Conservation (phyloP, 306 rosid species). For the Glycine tomentella region DNA sequence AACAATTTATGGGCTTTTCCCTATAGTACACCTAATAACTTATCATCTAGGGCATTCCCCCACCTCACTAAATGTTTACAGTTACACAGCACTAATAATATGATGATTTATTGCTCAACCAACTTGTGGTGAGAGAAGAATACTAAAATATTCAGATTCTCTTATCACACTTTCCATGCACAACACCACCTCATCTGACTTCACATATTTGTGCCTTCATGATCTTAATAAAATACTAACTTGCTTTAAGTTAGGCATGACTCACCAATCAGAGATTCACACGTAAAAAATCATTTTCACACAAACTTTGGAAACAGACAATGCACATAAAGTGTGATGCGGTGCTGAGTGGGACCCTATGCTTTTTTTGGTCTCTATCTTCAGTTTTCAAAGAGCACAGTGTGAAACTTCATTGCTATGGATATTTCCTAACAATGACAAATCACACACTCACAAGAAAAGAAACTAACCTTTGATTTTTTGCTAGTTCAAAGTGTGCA, state of each 20-base stretch:
- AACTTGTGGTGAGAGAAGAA: neutral
- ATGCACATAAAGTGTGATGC: neutral
- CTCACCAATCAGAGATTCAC: neutral
- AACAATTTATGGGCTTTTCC: neutral
- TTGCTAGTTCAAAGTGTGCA: conserved; percentile 22
- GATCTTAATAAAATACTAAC: neutral
- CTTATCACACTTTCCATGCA: neutral
- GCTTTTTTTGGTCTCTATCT: conserved; percentile 12
- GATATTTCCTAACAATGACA: conserved; percentile 22
- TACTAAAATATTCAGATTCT: neutral
- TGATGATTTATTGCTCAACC: conserved; percentile 7
- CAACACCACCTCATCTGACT: neutral
- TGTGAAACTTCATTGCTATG: conserved; percentile 37
- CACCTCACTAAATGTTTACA: neutral
- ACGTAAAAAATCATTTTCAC: conserved; percentile 38
- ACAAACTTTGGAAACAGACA: conserved; percentile 19
- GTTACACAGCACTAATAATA: neutral
- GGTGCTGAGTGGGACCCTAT: conserved; percentile 40
- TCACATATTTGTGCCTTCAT: neutral
- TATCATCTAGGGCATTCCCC: conserved; percentile 5
- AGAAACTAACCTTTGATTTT: conserved; percentile 23
- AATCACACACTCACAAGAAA: conserved; percentile 26
- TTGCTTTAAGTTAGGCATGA: conserved; percentile 28
- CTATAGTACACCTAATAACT: neutral
- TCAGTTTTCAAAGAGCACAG: conserved; percentile 22